These are phyloP conservation scores for Magnolia changhungtana DNA, from an alignment of 164 flowering plant genomes.

Conservation along the genomic window DNA sequence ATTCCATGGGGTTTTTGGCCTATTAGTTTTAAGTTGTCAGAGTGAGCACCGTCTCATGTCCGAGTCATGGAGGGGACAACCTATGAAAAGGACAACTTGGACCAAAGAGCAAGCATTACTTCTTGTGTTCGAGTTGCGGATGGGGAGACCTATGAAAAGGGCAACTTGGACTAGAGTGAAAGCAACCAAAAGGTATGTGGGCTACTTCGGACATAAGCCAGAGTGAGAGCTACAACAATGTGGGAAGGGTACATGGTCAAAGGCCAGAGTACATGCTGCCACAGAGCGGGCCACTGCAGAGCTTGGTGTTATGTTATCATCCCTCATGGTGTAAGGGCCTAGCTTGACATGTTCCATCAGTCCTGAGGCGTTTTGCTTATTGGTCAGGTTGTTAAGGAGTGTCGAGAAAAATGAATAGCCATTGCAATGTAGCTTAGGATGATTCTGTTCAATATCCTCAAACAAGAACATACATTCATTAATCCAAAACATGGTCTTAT, in stretches of 20 bases:
- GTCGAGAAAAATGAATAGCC: not conserved
- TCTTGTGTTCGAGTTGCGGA: not conserved
- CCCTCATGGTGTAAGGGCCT: too few species aligned
- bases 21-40: not conserved
- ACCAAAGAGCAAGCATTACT: not conserved
- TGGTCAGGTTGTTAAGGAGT: not conserved
- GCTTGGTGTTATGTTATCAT: too few species aligned
- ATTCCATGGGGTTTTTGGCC: not conserved
- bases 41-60: not conserved
- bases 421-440: not conserved
- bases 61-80: not conserved
- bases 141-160: not conserved
- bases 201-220: too few species aligned
- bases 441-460: not conserved
- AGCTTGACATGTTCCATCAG: too few species aligned
- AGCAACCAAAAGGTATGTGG: not conserved
- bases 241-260: too few species aligned
- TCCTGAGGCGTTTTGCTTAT: too few species aligned
- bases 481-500: not conserved
- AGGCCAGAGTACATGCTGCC: too few species aligned
- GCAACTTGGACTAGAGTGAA: not conserved
- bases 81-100: not conserved
- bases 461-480: not conserved
- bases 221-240: too few species aligned
- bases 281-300: too few species aligned